Percentiles rank a stretch among this genome's conserved stretches.
phyloP scores from a whole-genome alignment of 352 stramenopile species.

The Stephanocyclus meneghinianus region DNA sequence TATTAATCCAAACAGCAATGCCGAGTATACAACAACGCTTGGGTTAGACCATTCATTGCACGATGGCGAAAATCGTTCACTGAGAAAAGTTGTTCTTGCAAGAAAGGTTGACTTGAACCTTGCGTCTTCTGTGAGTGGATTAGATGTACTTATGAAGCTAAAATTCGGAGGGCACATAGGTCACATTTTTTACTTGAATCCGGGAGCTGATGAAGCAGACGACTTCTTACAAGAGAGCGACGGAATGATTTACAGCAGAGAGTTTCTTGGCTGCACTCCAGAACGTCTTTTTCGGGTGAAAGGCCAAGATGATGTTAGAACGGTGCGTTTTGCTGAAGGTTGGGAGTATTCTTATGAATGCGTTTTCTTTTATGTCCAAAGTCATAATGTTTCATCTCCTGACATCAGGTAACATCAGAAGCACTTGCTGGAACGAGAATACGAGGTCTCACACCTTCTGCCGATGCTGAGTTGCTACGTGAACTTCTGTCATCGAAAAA shows the following conservation, averaged over 20 bases:
- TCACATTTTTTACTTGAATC: conserved; percentile 76
- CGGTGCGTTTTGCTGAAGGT: conserved; percentile 8
- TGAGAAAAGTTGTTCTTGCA: conserved; percentile 80
- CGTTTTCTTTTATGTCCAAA: neutral
- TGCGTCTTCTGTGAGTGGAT: conserved; percentile 41
- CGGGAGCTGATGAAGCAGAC: conserved; percentile 25
- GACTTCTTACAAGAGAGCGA: neutral
- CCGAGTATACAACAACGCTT: neutral
- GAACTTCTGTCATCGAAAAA: conserved; percentile 77
- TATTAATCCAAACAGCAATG: conserved; percentile 25
- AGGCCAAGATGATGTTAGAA: conserved; percentile 32
- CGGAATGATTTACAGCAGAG: conserved; percentile 24
- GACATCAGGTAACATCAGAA: conserved; percentile 58
- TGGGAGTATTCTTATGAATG: neutral
- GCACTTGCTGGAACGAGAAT: conserved; percentile 78
- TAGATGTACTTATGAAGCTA: conserved; percentile 76
- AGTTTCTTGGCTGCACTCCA: conserved; percentile 80
- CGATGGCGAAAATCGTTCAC: neutral
- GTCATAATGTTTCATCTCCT: neutral
- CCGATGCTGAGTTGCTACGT: conserved; percentile 64
- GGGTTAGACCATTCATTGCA: neutral
- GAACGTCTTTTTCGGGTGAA: conserved; percentile 76
- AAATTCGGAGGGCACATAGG: conserved; percentile 74
- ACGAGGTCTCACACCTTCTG: conserved; percentile 60
- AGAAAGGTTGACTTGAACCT: conserved; percentile 70